Evolutionary conservation across 768 basidiomycete species (phyloP), one percentile per base, ranked within the genome.

Genomic region (Phlebiopsis gigantea): DNA sequence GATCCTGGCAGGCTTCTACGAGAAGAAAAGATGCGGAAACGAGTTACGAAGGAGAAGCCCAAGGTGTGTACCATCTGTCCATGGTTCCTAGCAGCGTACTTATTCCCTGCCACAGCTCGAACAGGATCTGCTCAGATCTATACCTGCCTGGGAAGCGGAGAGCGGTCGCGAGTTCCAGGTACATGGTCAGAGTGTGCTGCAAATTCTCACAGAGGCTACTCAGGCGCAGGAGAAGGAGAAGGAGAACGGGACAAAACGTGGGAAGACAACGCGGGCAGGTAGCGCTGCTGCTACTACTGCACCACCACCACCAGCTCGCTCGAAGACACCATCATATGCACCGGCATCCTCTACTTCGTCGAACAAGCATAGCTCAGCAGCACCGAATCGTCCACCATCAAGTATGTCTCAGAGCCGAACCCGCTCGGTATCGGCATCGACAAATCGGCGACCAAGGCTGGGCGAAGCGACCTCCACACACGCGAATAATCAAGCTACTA

Each of bases 11-110:
- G 92, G 19, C 71, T 99, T 31, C 72, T 98, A 52, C 80, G 92
- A 57, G 96, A 99, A 71, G 96, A 98, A 75, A 97, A 97, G 79
- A 93, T 96, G 87, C 80, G 96, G 53, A 98, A 98, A 70, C 79
- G 95, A 26, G 93, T 99, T 14, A 79, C 79, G 56, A 90, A 91
- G 68, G 88, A 96, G 73, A 98, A 97, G 66, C 96, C 96, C 25
- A 81, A 89, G 67, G 96, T 97, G 67, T 60, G 85, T 50, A 22
- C 29, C 41, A 9, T 58, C 41, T 43, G 28, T 46, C n/a, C 28
- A 14, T 21, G 19, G 17, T 21, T 24, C 9, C 30, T 8, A 34
- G 30, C 44, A 30, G 52, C 14, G 39, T 14, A 29, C 55, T 46
- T 53, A 34, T 55, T 9, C 25, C 56, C 41, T 14, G 5, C n/a